Percentiles rank a stretch among this genome's conserved stretches.
These are phyloP conservation scores for Lineolata rhizophorae DNA, from an alignment of 495 filamentous ascomycete species.

Conservation along the genomic window DNA sequence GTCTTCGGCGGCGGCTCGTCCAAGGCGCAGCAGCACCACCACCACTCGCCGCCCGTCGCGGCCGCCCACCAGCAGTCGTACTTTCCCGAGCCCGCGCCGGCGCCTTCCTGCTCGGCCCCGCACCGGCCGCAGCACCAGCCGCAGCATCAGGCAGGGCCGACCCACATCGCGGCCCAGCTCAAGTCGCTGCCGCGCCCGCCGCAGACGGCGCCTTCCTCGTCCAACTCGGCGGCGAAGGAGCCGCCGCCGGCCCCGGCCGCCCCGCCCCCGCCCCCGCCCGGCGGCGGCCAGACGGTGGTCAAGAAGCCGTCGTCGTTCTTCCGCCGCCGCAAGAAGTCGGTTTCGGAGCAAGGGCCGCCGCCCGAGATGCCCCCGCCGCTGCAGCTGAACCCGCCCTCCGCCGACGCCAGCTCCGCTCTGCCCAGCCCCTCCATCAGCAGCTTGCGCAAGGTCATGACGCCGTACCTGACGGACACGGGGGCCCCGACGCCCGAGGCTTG, in stretches of 20 bases:
- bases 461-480: constrained; percentile 33
- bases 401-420: constrained; percentile 17
- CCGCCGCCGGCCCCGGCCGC: neutral
- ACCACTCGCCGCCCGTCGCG: neutral
- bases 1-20: constrained; percentile 46
- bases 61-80: neutral
- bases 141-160: constrained; percentile 7
- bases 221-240: neutral
- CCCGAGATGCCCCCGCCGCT: constrained; percentile 23
- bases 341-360: constrained; percentile 30
- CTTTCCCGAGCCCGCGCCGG: neutral
- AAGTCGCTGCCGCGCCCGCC: constrained; percentile 5
- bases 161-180: constrained; percentile 12
- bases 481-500: neutral
- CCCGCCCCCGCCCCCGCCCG: too few relatives aligned
- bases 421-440: constrained; percentile 63
- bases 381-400: neutral
- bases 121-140: neutral
- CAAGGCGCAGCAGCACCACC: constrained; percentile 13
- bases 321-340: constrained; percentile 73
- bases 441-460: constrained; percentile 74
- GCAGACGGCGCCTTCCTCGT: neutral
- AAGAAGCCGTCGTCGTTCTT: constrained; percentile 92
- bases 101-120: neutral
- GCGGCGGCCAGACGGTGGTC: constrained; percentile 26